Evolutionary conservation across 257 asterid genomes (phyloP), one percentile per base, ranked within the genome.

Genomic region (Catharanthus roseus): DNA sequence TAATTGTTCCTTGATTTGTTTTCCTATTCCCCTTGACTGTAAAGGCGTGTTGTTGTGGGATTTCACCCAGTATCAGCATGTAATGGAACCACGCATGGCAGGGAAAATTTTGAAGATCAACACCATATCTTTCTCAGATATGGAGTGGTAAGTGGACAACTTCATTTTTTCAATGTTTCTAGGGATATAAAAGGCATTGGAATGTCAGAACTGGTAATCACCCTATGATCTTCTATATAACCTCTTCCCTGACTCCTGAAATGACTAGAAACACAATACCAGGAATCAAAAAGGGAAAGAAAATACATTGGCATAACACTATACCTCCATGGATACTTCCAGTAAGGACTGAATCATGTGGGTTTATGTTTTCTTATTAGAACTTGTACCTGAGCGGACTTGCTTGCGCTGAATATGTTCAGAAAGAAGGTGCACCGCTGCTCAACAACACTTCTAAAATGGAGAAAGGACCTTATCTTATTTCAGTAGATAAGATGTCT

Each of bases 1-100:
- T 19, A 26, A 49, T 23, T 54, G 5, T 6, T 39, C 53, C 66
- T 36, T 65, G 33, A 13, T 47, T 49, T 72, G 26, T 55, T 70
- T 74, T 28, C 57, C 15, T 24, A 41, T 63, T 69, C 29, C 21
- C 57, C 4, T 53, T 24, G 56, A 19, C 54, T 63, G 28, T 42
- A 64, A 69, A 89, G 96, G 96, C 80, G 76, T 78, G 69, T 89
- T 76, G 84, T 74, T 55, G 68, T 80, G 10, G 93, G 96, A 72
- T 55, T 79, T 73, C 81, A 87, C 81, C 83, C 81, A 42, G 53
- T 85, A 72, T 73, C 67, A 78, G 63, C 85, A 44, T 81, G 75
- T 49, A 74, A 77, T 34, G 64, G 73, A 44, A 77, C 76, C 21
- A 60, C 12, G 26, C 70, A 72, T 50, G 68, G 60, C 65, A 63